Evolutionary conservation across 2,329 filamentous ascomycete species (phyloP), one percentile per base, ranked within the genome.

Genomic region (Xylaria digitata): DNA sequence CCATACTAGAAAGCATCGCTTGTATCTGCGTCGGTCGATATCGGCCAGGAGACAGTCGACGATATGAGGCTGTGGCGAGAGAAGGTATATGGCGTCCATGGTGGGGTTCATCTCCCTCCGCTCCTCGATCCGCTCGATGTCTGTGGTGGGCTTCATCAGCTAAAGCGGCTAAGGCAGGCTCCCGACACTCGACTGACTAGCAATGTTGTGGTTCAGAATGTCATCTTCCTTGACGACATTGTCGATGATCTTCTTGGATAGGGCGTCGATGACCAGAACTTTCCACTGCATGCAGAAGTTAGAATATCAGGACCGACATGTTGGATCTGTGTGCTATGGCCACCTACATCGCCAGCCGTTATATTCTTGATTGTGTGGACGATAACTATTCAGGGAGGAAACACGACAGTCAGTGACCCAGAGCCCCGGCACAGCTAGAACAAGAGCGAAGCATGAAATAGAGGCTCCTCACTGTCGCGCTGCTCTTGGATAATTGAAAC

Each of bases 181-280:
- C 69, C 65, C 57, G 63, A 48, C 56, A 61, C 57, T 67, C 43
- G 68, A 74, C 90, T 78, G 86, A 97, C 94, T 97, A 73, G 94
- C 95, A 80, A 99, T 92, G 79, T 97, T 97, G 81, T 94, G 89
- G 78, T 97, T 96, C 81, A 99, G 90, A 72, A 99, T 96, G 76
- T 97, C 93, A 87, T 99, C 95, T 83, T 97, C 92, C 76, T 93
- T 95, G 78, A 95, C 88, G 53, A 93, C 92, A 84, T 95, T 97
- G 81, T 97, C 91, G 74, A 99, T 86, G 74, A 99, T 87, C 80
- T 91, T 94, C 78, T 90, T 90, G 78, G 93, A 94, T 63, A 84
- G 86, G 73, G 92, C 90, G 81, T 99, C 96, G 75, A 97, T 85
- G 60, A 99, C 90, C 73, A 99, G 84, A 72, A 97, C 92, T 87